These are phyloP conservation scores for Bocquillonia castaneifolia DNA, from an alignment of 441 rosid species.

Conservation along the genomic window DNA sequence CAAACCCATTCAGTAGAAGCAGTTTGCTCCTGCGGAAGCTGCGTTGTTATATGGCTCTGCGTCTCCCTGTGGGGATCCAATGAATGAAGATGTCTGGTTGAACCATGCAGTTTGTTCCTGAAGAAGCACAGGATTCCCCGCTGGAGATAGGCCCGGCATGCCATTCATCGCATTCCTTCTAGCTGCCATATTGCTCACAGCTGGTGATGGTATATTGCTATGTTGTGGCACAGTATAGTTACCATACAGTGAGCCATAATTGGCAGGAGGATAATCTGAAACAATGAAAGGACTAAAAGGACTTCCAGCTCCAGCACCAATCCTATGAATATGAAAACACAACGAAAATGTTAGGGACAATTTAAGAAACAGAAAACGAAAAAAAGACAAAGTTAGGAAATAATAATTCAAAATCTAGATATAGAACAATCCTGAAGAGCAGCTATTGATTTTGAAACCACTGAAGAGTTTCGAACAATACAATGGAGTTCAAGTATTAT, in stretches of 20 bases:
- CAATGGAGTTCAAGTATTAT: background rate
- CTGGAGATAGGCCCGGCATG: background rate
- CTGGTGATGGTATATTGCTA: constrained; percentile 1
- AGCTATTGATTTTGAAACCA: background rate
- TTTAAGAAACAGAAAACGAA: background rate
- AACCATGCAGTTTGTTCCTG: background rate
- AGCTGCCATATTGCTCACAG: background rate
- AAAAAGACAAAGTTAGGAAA: background rate
- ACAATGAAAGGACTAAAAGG: background rate
- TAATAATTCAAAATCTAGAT: background rate
- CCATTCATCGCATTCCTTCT: background rate
- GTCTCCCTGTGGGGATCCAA: background rate
- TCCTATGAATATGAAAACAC: background rate
- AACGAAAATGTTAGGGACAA: no score
- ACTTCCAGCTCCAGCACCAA: background rate
- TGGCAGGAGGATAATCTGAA: background rate
- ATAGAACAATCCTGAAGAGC: background rate
- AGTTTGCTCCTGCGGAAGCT: background rate
- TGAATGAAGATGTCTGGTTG: background rate
- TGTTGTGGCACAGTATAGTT: background rate
- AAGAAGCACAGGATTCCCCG: background rate
- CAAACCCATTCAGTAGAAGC: background rate
- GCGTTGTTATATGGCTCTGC: background rate
- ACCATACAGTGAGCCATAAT: background rate
- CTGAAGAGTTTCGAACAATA: background rate